Evolutionary conservation across 2,329 filamentous ascomycete species (phyloP), one percentile per base, ranked within the genome.

Genomic region (Fonsecaea pedrosoi): DNA sequence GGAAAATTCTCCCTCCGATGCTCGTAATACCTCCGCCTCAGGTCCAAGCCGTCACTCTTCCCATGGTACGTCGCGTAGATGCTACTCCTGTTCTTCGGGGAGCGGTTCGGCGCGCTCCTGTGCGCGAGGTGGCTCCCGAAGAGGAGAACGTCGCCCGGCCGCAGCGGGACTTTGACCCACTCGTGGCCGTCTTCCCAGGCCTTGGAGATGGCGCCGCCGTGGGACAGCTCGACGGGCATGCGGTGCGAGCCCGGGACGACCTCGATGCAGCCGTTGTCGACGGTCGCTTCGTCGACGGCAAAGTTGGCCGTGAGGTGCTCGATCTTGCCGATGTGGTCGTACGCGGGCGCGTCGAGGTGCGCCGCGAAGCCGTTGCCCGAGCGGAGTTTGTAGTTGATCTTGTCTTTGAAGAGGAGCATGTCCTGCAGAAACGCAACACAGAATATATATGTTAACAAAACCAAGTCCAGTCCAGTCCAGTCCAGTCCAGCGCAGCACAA

Each of bases 381-480:
- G 10, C 76, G 71, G 58, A 75, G 72, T 54, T 78, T 78, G 67
- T 77, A 78, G 64, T 78, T 78, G 69, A 78, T 77, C 61, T 78
- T 78, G 60, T 77, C 76, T 67, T 78, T 78, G 71, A 78, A 78
- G 13, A 78, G 71, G 10, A 77, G 58, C 75, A 77, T 77, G 18
- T 77, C 73, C 70, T 77, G 10, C 50, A 25, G 3, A 25, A 25
- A 25, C 25, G 2, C 25, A 25, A 25, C 25, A 25, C 25, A 2
- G 25, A 25, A 25, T 2, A 25, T n/a, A n/a, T n/a, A n/a, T n/a
- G n/a, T n/a, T n/a, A n/a, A n/a, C n/a, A n/a, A n/a, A n/a, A n/a
- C n/a, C n/a, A n/a, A n/a, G n/a, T 7, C 12, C 15, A n/a, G 18
- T 32, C 21, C 21, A 48, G 25, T 37, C 10, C 48, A n/a, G n/a